Percentiles rank a stretch among this genome's conserved stretches.
Conservation (phyloP, 345 rosid species). For the Eucalyptus cloeziana region DNA sequence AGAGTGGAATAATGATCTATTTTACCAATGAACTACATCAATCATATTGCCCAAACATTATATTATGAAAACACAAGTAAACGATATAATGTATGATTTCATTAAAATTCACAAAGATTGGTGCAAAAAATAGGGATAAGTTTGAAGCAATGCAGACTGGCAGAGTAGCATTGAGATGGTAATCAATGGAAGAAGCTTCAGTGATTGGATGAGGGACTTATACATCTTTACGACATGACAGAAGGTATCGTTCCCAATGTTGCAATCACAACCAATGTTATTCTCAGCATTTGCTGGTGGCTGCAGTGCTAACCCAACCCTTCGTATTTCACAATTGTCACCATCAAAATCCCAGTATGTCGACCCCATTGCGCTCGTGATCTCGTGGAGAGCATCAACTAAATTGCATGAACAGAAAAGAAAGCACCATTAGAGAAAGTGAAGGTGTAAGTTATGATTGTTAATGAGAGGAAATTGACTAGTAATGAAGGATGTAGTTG, state of each 20-base stretch:
- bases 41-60: neutral
- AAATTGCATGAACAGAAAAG: neutral
- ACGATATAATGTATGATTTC: neutral
- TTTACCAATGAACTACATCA: neutral
- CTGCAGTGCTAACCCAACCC: neutral
- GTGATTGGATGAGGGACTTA: neutral
- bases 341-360: slow-evolving; percentile 37
- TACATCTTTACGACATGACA: slow-evolving; percentile 23
- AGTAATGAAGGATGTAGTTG: neutral
- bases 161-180: neutral
- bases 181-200: neutral
- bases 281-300: neutral
- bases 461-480: neutral
- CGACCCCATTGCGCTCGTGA: slow-evolving; percentile 30
- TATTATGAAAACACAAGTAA: neutral
- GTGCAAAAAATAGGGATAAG: neutral
- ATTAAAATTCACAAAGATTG: neutral
- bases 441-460: no score
- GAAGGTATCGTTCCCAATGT: slow-evolving; percentile 8
- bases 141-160: neutral
- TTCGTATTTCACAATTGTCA: slow-evolving; percentile 16
- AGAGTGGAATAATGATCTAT: neutral
- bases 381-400: slow-evolving; percentile 45
- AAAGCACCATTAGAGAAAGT: neutral
- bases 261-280: slow-evolving; percentile 20